A percentile compares a stretch with the other conserved stretches of the same genome.
These are phyloP conservation scores for Irpex lacteus DNA, from an alignment of 1,284 basidiomycete genomes.

Conservation along the genomic window DNA sequence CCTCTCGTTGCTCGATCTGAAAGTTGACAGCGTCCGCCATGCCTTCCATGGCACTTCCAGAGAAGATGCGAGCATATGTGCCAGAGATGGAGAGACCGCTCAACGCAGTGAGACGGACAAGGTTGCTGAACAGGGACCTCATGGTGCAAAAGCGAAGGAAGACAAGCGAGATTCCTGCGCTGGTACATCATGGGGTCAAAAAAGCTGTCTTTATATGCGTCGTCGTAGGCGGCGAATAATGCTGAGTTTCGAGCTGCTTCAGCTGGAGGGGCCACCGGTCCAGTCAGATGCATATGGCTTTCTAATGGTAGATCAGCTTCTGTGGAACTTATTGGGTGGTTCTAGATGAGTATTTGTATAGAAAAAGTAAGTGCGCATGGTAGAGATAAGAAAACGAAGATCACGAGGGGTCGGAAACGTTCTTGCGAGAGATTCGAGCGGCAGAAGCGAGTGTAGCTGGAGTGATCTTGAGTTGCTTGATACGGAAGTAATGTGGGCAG, in stretches of 20 bases:
- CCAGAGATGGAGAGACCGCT: background rate
- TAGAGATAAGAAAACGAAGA: background rate
- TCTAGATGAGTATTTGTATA: background rate
- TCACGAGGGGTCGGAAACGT: background rate
- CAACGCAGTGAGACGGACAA: background rate
- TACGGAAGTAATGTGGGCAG: background rate
- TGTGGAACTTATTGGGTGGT: background rate
- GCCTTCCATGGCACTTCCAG: slow-evolving; percentile 33
- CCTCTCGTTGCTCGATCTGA: slow-evolving; percentile 46
- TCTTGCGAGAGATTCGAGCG: background rate
- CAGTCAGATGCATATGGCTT: background rate
- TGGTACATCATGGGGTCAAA: too few species aligned
- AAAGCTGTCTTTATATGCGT: background rate
- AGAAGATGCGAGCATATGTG: slow-evolving; percentile 11
- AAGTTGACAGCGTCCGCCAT: slow-evolving; percentile 42
- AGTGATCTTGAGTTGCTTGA: background rate
- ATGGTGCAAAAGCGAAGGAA: background rate
- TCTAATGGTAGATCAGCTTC: background rate
- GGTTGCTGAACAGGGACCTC: background rate
- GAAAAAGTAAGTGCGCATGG: background rate
- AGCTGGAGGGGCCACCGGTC: background rate
- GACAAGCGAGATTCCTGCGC: background rate
- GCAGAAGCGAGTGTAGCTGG: background rate
- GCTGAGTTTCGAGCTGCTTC: background rate
- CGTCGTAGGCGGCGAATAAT: background rate